Evolutionary conservation across 345 rosid species (phyloP).

Genomic region (Noccaea bulbosa): DNA sequence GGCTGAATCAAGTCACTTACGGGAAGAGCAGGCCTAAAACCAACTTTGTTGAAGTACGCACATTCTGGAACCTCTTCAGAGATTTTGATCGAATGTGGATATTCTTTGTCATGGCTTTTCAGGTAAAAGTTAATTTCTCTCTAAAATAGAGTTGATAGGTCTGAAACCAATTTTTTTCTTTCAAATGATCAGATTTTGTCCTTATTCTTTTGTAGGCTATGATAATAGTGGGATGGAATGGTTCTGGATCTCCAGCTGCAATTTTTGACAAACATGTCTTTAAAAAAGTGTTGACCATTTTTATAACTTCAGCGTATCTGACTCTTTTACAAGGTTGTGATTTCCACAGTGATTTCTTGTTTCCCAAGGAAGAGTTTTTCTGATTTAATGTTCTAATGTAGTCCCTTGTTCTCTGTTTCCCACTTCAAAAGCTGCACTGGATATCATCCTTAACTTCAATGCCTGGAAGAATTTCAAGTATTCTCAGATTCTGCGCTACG

Average conservation of each 20-base stretch:
- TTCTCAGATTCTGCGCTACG: constrained; percentile 75
- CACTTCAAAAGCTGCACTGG: constrained; percentile 62
- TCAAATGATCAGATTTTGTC: constrained; percentile 1
- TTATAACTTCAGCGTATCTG: constrained; percentile 84
- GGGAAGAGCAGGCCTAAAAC: constrained; percentile 79
- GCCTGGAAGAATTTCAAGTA: constrained; percentile 88
- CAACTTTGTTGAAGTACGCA: constrained; percentile 96
- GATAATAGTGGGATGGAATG: constrained; percentile 86
- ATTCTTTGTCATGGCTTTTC: constrained; percentile 85
- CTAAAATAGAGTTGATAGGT: constrained; percentile 10
- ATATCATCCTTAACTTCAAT: constrained; percentile 73
- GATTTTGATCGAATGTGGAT: constrained; percentile 99
- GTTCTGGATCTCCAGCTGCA: constrained; percentile 67
- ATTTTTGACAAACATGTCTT: constrained; percentile 70
- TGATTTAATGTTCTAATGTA: constrained; percentile 31
- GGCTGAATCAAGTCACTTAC: constrained; percentile 48
- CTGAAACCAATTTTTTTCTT: not conserved
- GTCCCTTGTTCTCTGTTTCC: constrained; percentile 4
- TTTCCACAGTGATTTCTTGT: constrained; percentile 5
- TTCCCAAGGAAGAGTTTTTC: not conserved
- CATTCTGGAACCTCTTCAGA: constrained; percentile 92
- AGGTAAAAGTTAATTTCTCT: constrained; percentile 51
- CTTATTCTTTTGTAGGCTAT: constrained; percentile 68
- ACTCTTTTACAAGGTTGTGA: constrained; percentile 77
- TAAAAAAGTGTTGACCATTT: constrained; percentile 73